Evolutionary conservation across 176 grass and related monocot genomes (phyloP), one percentile per base, ranked within the genome.

Genomic region (Rhipidocladum racemiflorum): DNA sequence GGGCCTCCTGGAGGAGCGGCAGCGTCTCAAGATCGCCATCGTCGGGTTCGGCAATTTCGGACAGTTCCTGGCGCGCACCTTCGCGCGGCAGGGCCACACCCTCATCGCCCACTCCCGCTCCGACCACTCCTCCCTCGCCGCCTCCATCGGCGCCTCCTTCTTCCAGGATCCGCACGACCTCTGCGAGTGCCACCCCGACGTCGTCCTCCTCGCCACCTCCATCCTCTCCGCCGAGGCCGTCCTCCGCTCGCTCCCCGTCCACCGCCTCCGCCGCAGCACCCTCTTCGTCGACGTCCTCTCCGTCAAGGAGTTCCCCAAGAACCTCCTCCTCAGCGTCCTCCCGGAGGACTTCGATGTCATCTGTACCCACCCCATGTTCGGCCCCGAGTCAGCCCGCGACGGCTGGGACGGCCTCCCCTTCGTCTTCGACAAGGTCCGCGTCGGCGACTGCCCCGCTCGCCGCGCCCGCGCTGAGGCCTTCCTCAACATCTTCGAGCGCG

Each of bases 361-460:
- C 63, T 97, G 94, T 70, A 97, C 94, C 13, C 94, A 97, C 81
- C 94, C 94, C 25, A 97, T 97, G 94, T 97, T 94, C 66, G 94
- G 94, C 6, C 94, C 94, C 8, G 94, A 97, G 84, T 94, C 91
- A 2, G 94, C 87, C 5, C 88, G 90, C 77, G 61, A 92, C 69
- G 94, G 94, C 76, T 97, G 94, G 94, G 81, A 81, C 36, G 87
- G 87, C 51, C 94, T 97, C 39, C 94, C 94, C 0, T 92, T 97
- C 88, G 94, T 94, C 10, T 97, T 90, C 83, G 94, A 97, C 70
- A 87, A 57, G 85, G 94, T 97, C 39, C 87, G 94, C 9, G 70
- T 97, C 50, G 89, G 84, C 42, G 82, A 84, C 56, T 70, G 39
- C 54, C 84, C 84, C 5, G 94, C 87, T 0, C 87, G 94, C 61